phyloP scores from a whole-genome alignment of 352 stramenopile genomes.

The Phytophthora pluvialis region DNA sequence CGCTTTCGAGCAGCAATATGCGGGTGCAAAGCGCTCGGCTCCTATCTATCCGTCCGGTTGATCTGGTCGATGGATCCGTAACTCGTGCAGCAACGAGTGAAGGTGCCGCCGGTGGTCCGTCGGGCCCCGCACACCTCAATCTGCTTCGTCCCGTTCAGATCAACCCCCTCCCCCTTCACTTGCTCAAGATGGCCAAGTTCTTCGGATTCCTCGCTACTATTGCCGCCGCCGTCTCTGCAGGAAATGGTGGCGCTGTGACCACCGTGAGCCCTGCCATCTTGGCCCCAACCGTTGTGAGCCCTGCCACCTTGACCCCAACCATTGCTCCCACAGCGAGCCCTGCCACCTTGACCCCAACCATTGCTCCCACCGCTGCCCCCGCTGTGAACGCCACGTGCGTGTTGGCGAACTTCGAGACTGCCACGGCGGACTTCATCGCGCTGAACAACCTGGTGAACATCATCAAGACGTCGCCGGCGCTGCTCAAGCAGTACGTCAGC shows the following conservation, averaged over 20 bases:
- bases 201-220: slow-evolving; percentile 27
- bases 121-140: slow-evolving; percentile 29
- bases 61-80: slow-evolving; percentile 27
- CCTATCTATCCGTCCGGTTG: neutral
- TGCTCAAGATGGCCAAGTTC: slow-evolving; percentile 38
- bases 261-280: slow-evolving; percentile 1
- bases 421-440: slow-evolving; percentile 48
- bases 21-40: slow-evolving; percentile 1
- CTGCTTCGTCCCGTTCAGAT: slow-evolving; percentile 32
- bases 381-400: slow-evolving; percentile 37
- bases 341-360: neutral
- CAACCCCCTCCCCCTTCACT: slow-evolving; percentile 4
- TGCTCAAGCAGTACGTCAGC: slow-evolving; percentile 38
- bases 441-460: slow-evolving; percentile 56
- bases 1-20: slow-evolving; percentile 28
- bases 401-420: slow-evolving; percentile 52
- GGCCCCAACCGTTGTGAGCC: neutral
- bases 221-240: slow-evolving; percentile 20
- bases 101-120: slow-evolving; percentile 8
- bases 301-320: neutral
- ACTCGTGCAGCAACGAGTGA: slow-evolving; percentile 17
- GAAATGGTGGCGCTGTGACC: slow-evolving; percentile 16
- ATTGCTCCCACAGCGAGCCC: neutral
- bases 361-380: neutral
- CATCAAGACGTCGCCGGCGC: slow-evolving; percentile 43